Percentiles rank a stretch among this genome's conserved stretches.
Conservation (phyloP, 331 rosid species). For the Malus hybrid region DNA sequence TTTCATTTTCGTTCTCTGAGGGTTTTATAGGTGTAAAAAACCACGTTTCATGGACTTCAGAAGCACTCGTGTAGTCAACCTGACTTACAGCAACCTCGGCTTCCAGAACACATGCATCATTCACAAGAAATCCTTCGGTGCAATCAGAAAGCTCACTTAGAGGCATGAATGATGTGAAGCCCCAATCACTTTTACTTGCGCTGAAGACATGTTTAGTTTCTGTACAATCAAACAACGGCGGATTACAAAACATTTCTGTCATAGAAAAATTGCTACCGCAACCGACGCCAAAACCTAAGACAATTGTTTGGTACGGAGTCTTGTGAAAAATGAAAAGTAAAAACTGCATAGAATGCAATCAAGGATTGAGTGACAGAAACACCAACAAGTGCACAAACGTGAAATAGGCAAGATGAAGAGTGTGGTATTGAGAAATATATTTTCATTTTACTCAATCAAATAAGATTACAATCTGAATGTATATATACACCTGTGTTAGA, state of each 20-base stretch:
- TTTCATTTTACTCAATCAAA: too few relatives aligned
- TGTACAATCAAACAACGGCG: not conserved
- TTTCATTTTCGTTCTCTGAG: not conserved
- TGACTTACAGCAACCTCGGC: slow-evolving; percentile 10
- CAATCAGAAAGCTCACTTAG: not conserved
- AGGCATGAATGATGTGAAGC: slow-evolving; percentile 15
- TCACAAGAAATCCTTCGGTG: not conserved
- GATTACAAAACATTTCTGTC: not conserved
- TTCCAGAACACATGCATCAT: slow-evolving; percentile 4
- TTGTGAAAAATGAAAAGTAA: too few relatives aligned
- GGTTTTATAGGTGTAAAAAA: not conserved
- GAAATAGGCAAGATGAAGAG: not conserved
- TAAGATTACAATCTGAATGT: too few relatives aligned
- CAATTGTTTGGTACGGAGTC: too few relatives aligned
- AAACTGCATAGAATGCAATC: too few relatives aligned
- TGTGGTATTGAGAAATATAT: too few relatives aligned
- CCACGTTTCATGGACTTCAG: not conserved
- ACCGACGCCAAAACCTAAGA: not conserved
- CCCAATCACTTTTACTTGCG: slow-evolving; percentile 5
- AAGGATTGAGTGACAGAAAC: not conserved
- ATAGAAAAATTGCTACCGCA: not conserved
- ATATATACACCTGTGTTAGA: too few relatives aligned
- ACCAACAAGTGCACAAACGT: not conserved
- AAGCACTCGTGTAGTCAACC: not conserved
- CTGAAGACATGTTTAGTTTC: not conserved